Evolutionary conservation across 352 stramenopile species (phyloP).

Genomic region (Phytophthora tubulina): DNA sequence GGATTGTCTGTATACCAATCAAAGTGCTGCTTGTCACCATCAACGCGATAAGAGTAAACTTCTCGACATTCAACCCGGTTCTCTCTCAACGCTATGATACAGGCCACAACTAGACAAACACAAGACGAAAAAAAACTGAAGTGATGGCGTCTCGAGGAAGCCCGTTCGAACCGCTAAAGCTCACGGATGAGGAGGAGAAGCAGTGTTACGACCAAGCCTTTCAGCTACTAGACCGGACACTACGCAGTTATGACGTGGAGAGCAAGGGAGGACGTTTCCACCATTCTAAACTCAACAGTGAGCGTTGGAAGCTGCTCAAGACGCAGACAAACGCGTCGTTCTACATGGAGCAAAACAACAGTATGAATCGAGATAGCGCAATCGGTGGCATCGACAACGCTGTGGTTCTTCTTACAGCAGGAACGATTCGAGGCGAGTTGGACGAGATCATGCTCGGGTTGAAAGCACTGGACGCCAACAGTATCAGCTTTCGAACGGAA

Average conservation of each 20-base stretch:
- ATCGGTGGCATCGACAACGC: conserved; percentile 29
- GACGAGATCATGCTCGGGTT: conserved; percentile 44
- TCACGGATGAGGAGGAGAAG: conserved; percentile 26
- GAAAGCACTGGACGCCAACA: conserved; percentile 21
- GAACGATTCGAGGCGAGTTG: conserved; percentile 33
- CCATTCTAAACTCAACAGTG: conserved; percentile 33
- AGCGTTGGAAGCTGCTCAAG: conserved; percentile 39
- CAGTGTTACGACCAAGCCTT: conserved; percentile 31
- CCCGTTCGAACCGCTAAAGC: conserved; percentile 17
- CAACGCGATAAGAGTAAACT: background rate
- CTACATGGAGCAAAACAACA: conserved; percentile 27
- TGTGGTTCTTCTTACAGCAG: conserved; percentile 23
- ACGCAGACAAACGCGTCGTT: conserved; percentile 33
- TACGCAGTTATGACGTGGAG: conserved; percentile 37
- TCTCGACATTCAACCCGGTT: background rate
- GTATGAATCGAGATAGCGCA: background rate
- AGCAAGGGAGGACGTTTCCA: conserved; percentile 1
- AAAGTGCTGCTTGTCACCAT: conserved; percentile 8
- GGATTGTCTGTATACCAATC: conserved; percentile 13
- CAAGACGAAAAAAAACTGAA: background rate
- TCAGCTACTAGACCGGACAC: conserved; percentile 40
- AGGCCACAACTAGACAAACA: conserved; percentile 21
- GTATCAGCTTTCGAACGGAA: conserved; percentile 35
- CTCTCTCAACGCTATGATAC: conserved; percentile 17
- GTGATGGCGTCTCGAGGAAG: conserved; percentile 15